Evolutionary conservation across 1,139 yeast genomes (phyloP).

Genomic region (Lodderomyces beijingensis): DNA sequence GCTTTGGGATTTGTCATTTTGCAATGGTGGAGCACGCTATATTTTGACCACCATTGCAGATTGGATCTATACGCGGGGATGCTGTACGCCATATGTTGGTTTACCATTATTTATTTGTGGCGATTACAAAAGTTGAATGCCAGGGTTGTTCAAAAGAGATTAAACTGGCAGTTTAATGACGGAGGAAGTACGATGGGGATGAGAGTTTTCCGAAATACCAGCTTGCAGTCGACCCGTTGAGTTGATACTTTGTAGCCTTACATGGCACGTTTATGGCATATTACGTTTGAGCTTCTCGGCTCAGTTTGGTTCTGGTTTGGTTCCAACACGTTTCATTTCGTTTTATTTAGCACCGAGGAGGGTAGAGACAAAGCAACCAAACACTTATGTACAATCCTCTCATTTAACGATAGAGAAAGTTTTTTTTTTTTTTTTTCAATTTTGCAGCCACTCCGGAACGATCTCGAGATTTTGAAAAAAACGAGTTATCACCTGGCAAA

Average conservation of each 20-base stretch:
- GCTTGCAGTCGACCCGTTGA: slow-evolving; percentile 42
- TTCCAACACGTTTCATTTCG: no score
- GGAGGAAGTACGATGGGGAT: slow-evolving; percentile 54
- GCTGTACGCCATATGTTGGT: slow-evolving; percentile 43
- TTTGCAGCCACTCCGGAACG: no score
- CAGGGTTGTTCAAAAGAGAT: slow-evolving; percentile 27
- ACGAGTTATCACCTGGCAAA: no score
- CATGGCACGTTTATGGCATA: no score
- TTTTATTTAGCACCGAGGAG: no score
- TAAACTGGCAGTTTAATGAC: slow-evolving; percentile 29
- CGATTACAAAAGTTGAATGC: slow-evolving; percentile 19
- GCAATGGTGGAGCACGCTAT: slow-evolving; percentile 77
- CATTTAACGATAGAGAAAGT: no score
- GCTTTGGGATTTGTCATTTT: slow-evolving; percentile 39
- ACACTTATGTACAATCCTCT: no score
- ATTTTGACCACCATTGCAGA: slow-evolving; percentile 69
- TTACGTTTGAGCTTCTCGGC: no score
- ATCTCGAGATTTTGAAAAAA: no score
- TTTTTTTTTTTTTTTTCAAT: no score
- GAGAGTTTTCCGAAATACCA: slow-evolving; percentile 50
- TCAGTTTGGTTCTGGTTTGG: no score
- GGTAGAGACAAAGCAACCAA: no score
- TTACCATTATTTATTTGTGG: slow-evolving; percentile 28
- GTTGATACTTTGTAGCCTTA: slow-evolving; percentile 1
- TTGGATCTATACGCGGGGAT: slow-evolving; percentile 55